Conservation (phyloP, 768 basidiomycete genomes). For the Lentinus brumalis region DNA sequence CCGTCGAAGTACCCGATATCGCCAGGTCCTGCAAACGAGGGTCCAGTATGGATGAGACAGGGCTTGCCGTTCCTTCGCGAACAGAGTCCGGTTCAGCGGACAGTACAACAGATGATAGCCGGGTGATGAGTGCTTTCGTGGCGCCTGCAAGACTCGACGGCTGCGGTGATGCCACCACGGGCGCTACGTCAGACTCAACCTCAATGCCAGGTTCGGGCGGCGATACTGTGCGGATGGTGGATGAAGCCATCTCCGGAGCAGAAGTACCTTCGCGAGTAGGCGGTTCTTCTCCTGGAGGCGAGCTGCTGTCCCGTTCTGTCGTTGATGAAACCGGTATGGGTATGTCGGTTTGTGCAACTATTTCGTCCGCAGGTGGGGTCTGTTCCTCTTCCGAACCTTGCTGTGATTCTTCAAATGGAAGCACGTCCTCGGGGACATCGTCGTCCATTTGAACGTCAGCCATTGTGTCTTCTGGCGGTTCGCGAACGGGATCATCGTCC, state of each 20-base stretch:
- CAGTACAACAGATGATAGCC: neutral
- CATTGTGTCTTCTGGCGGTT: neutral
- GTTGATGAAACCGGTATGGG: too few relatives aligned
- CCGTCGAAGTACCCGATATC: neutral
- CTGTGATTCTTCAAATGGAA: neutral
- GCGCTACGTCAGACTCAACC: too few relatives aligned
- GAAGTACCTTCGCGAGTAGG: too few relatives aligned
- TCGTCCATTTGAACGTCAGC: neutral
- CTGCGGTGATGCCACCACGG: neutral
- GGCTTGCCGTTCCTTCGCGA: slow-evolving; percentile 7
- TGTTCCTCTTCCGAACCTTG: neutral
- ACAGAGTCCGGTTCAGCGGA: neutral
- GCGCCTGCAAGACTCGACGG: neutral
- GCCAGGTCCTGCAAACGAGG: slow-evolving; percentile 7
- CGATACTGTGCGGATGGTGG: too few relatives aligned
- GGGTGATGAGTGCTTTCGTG: neutral
- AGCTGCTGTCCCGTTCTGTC: too few relatives aligned
- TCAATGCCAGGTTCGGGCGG: too few relatives aligned
- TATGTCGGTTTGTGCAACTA: too few relatives aligned
- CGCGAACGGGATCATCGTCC: neutral
- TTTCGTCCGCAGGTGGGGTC: neutral
- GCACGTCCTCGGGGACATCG: neutral
- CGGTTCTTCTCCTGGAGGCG: too few relatives aligned
- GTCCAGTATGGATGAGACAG: slow-evolving; percentile 7
- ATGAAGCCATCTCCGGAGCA: too few relatives aligned